Evolutionary conservation across 2,329 filamentous ascomycete genomes (phyloP).

Genomic region (Leptographium procerum): DNA sequence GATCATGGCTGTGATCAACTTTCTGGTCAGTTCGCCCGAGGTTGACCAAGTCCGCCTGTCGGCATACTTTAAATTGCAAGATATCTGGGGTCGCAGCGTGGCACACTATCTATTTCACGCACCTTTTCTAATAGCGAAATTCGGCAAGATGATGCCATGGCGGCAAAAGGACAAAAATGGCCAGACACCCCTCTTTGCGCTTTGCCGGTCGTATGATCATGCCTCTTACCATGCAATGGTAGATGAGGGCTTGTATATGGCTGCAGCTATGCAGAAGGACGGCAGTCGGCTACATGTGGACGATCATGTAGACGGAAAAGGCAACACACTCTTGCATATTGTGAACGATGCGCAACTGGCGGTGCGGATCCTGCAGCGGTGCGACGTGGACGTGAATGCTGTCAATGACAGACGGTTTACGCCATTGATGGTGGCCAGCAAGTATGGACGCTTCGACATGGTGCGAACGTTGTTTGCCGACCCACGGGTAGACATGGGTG

Average conservation of each 20-base stretch:
- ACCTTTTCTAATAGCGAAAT: slow-evolving; percentile 63
- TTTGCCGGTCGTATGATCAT: slow-evolving; percentile 94
- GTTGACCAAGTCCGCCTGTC: slow-evolving; percentile 42
- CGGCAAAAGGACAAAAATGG: slow-evolving; percentile 87
- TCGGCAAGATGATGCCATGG: slow-evolving; percentile 78
- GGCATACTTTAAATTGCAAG: slow-evolving; percentile 63
- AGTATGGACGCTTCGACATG: slow-evolving; percentile 91
- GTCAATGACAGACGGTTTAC: slow-evolving; percentile 93
- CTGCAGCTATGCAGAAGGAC: slow-evolving; percentile 65
- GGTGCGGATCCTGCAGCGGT: slow-evolving; percentile 62
- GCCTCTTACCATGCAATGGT: slow-evolving; percentile 81
- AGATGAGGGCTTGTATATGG: slow-evolving; percentile 63
- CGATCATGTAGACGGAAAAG: slow-evolving; percentile 83
- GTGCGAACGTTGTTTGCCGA: slow-evolving; percentile 82
- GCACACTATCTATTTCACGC: slow-evolving; percentile 96
- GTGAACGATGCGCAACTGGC: slow-evolving; percentile 77
- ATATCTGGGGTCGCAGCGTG: slow-evolving; percentile 75
- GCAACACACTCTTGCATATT: slow-evolving; percentile 92
- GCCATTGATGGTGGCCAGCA: slow-evolving; percentile 94
- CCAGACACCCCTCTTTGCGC: slow-evolving; percentile 91
- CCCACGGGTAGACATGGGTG: slow-evolving; percentile 70
- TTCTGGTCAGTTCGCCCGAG: slow-evolving; percentile 41
- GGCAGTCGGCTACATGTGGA: slow-evolving; percentile 75
- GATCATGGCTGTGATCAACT: slow-evolving; percentile 64
- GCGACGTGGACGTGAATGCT: slow-evolving; percentile 93